These are phyloP conservation scores for Rubia balearica DNA, from an alignment of 305 asterid species.

Conservation along the genomic window DNA sequence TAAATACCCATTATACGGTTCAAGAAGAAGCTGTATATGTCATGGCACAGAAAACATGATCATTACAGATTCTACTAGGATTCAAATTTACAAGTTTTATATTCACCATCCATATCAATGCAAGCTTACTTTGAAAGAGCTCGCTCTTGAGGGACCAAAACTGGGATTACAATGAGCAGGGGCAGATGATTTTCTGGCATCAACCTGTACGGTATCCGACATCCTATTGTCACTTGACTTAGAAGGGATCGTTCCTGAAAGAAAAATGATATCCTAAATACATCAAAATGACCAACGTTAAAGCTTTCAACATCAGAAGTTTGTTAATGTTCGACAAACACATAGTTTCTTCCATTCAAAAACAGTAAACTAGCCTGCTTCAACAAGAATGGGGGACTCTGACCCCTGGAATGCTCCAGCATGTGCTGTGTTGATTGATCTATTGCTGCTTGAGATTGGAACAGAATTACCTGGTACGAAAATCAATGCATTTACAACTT, in stretches of 20 bases:
- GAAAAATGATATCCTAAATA: neutral
- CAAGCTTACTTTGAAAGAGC: conserved; percentile 62
- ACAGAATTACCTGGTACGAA: conserved; percentile 33
- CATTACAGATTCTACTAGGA: neutral
- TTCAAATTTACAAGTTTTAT: neutral
- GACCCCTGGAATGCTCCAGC: conserved; percentile 24
- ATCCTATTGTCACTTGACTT: conserved; percentile 29
- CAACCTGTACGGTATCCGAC: conserved; percentile 23
- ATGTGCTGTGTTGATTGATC: conserved; percentile 26
- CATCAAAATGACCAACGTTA: neutral
- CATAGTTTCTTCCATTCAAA: conserved; percentile 26
- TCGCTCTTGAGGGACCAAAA: conserved; percentile 37
- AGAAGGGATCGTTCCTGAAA: conserved; percentile 23
- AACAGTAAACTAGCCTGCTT: conserved; percentile 28
- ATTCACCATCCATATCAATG: conserved; percentile 14
- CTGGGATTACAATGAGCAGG: conserved; percentile 29
- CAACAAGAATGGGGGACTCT: conserved; percentile 23
- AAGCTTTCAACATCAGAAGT: neutral
- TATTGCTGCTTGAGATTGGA: conserved; percentile 27
- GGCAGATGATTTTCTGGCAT: conserved; percentile 25
- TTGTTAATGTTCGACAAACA: neutral
- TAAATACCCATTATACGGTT: neutral
- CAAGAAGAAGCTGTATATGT: no score
- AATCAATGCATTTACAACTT: neutral
- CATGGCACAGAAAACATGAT: neutral